Evolutionary conservation across 2,329 filamentous ascomycete genomes (phyloP).

Genomic region (Seiridium cupressi): DNA sequence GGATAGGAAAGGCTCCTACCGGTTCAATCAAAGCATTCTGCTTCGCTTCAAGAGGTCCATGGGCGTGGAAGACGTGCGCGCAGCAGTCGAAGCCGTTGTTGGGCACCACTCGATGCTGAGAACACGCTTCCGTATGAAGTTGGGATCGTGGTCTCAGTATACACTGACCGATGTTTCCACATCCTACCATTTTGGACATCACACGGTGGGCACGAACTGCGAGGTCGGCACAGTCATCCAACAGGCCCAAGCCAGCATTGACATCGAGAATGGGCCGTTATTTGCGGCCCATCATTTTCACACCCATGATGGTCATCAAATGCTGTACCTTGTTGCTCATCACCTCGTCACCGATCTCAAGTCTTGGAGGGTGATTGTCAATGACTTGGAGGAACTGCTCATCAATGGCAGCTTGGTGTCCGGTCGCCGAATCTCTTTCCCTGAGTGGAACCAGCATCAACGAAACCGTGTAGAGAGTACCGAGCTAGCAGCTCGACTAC

Average conservation of each 20-base stretch:
- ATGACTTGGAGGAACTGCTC: constrained; percentile 49
- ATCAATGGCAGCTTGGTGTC: constrained; percentile 42
- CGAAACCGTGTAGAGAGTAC: constrained; percentile 31
- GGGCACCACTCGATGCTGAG: constrained; percentile 52
- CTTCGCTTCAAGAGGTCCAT: constrained; percentile 41
- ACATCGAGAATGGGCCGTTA: constrained; percentile 49
- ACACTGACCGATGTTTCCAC: constrained; percentile 36
- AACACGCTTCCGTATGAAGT: constrained; percentile 38
- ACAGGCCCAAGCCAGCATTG: constrained; percentile 40
- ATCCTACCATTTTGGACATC: constrained; percentile 44
- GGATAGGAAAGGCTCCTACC: constrained; percentile 33
- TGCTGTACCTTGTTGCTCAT: constrained; percentile 49
- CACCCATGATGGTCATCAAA: constrained; percentile 41
- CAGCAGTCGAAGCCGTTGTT: constrained; percentile 47
- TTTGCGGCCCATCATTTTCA: constrained; percentile 49
- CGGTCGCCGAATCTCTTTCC: constrained; percentile 43
- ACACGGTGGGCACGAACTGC: constrained; percentile 35
- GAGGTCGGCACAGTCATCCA: constrained; percentile 40
- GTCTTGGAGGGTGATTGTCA: constrained; percentile 49
- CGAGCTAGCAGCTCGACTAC: constrained; percentile 27
- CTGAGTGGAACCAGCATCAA: constrained; percentile 48
- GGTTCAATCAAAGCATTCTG: constrained; percentile 51
- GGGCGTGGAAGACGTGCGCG: constrained; percentile 41
- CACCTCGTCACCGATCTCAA: constrained; percentile 50
- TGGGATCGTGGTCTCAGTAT: constrained; percentile 44